Conservation (phyloP, 352 stramenopile species). For the Elongisporangium undulatum region DNA sequence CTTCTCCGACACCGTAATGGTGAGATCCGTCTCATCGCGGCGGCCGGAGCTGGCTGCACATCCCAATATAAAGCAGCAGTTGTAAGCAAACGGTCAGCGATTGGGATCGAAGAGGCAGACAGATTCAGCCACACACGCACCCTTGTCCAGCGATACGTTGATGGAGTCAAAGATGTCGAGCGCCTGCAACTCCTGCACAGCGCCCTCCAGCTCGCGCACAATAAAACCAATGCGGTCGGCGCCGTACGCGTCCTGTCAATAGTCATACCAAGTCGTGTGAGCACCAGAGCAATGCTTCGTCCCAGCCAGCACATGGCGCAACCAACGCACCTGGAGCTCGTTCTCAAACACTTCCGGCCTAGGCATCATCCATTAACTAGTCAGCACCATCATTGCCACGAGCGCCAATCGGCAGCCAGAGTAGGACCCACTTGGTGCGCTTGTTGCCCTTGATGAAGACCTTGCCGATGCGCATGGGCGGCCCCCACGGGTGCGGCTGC, state of each 20-base stretch:
- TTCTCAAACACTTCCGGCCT: slow-evolving; percentile 85
- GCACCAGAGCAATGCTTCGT: background rate
- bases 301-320: too few species aligned
- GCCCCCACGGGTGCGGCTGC: slow-evolving; percentile 61
- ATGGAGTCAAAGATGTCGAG: slow-evolving; percentile 86
- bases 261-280: background rate
- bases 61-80: background rate
- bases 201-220: slow-evolving; percentile 47
- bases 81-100: background rate
- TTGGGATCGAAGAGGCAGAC: slow-evolving; percentile 1
- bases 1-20: slow-evolving; percentile 87
- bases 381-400: slow-evolving; percentile 4
- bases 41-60: slow-evolving; percentile 54
- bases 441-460: slow-evolving; percentile 87
- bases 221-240: slow-evolving; percentile 68
- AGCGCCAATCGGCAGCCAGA: background rate
- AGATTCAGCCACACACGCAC: slow-evolving; percentile 14
- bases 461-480: slow-evolving; percentile 79
- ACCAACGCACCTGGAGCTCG: slow-evolving; percentile 58
- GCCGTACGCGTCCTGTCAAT: slow-evolving; percentile 43
- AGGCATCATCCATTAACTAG: slow-evolving; percentile 2
- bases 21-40: slow-evolving; percentile 78
- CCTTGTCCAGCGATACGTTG: slow-evolving; percentile 72
- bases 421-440: slow-evolving; percentile 62
- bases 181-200: slow-evolving; percentile 62